Evolutionary conservation across 495 filamentous ascomycete genomes (phyloP), one percentile per base, ranked within the genome.

Genomic region (Xylaria longipes): DNA sequence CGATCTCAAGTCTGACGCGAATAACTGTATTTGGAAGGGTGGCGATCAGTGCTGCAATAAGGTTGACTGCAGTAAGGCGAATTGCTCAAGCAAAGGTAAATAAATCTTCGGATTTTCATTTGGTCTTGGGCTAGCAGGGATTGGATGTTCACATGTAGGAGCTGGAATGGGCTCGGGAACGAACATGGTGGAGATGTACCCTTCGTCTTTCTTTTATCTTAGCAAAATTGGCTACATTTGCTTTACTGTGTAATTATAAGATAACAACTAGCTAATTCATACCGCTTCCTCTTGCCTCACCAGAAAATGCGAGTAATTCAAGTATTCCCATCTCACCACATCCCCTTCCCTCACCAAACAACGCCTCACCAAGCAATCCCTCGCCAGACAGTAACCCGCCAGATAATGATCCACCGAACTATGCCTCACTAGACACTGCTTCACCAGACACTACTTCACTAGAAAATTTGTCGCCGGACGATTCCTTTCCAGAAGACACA

Each of bases 1-100:
- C 56, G 37, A 69, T 46, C 27, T 69, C 29, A 61, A 69, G 54
- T 46, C 56, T 14, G 56, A 69, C 29, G 39, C 37, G 9, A 69
- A 69, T 15, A 69, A 69, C 56, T 69, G 67, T 5, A 61, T 69
- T 29, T 69, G 67, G 67, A 61, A 61, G 52, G 46, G 50, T 33
- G 66, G 66, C 1, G 35, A 68, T 45, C 50, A 68, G 12, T 57
- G 56, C 67, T 60, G 67, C 56, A 57, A 39, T 29, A 61, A 61
- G 41, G 11, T 60, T 7, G 56, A 69, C 41, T 60, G 67, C 56
- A 57, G 31, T 20, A 48, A 61, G 41, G 0, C 41, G 8, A n/a
- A 20, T 25, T 69, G 67, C 67, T 48, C 52, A 5, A 57, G 6
- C 6, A 56, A 56, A 68, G 65, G 65, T 57, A 68, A 68, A 56